Percentiles rank a stretch among this genome's conserved stretches.
These are phyloP conservation scores for Yamadazyma insecticola DNA, from an alignment of 805 yeast species.

Conservation along the genomic window DNA sequence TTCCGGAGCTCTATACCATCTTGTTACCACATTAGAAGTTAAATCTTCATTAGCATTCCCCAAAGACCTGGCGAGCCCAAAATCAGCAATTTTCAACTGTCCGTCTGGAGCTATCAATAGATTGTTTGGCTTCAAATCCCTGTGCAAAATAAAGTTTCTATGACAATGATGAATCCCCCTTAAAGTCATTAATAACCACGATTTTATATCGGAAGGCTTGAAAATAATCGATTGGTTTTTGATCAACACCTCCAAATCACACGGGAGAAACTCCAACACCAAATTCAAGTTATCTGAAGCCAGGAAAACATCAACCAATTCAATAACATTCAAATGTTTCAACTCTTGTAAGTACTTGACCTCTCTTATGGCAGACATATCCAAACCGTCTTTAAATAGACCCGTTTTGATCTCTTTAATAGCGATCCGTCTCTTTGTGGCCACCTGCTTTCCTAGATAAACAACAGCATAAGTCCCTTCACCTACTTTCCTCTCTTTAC, in stretches of 20 bases:
- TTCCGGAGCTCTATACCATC: slow-evolving; percentile 98
- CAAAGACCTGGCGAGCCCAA: slow-evolving; percentile 86
- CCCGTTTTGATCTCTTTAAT: slow-evolving; percentile 94
- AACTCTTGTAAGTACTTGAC: slow-evolving; percentile 84
- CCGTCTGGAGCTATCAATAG: slow-evolving; percentile 84
- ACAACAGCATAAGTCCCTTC: slow-evolving; percentile 99
- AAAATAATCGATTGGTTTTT: slow-evolving; percentile 75
- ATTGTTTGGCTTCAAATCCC: slow-evolving; percentile 93
- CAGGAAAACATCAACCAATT: slow-evolving; percentile 81
- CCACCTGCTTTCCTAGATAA: slow-evolving; percentile 67
- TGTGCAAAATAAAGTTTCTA: slow-evolving; percentile 80
- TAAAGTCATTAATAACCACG: slow-evolving; percentile 92
- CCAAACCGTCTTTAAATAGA: slow-evolving; percentile 91
- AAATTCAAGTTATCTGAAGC: slow-evolving; percentile 63
- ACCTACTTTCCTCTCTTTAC: slow-evolving; percentile 82
- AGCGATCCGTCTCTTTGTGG: slow-evolving; percentile 63
- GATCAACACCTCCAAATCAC: slow-evolving; percentile 86
- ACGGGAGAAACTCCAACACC: slow-evolving; percentile 84
- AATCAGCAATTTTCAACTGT: slow-evolving; percentile 90
- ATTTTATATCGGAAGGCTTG: slow-evolving; percentile 80
- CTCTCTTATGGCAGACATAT: slow-evolving; percentile 96
- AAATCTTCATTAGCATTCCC: slow-evolving; percentile 69
- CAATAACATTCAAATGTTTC: slow-evolving; percentile 69
- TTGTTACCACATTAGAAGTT: slow-evolving; percentile 91
- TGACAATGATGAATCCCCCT: slow-evolving; percentile 96